A percentile compares a stretch with the other conserved stretches of the same genome.
phyloP scores from a whole-genome alignment of 768 basidiomycete species.

The Termitomyces sp. region DNA sequence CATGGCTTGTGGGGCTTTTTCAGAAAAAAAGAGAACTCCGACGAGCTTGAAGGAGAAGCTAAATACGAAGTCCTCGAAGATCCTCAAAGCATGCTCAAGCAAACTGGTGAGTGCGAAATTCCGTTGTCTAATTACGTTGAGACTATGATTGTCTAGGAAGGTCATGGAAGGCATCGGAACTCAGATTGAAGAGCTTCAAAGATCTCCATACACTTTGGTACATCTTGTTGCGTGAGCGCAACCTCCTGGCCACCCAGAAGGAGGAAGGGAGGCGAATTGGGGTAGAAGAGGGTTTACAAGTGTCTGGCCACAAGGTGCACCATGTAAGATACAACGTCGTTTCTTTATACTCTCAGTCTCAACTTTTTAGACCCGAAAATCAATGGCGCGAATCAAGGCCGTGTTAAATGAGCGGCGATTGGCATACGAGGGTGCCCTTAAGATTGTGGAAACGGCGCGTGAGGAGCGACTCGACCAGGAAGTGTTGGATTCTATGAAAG shows the following conservation, averaged over 20 bases:
- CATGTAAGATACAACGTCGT: constrained; percentile 29
- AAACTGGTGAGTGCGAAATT: constrained; percentile 2
- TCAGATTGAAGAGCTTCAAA: constrained; percentile 85
- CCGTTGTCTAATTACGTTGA: not conserved
- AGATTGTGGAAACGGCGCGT: constrained; percentile 31
- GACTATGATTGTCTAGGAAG: constrained; percentile 51
- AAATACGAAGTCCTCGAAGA: constrained; percentile 45
- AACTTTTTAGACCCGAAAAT: constrained; percentile 69
- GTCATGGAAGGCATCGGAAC: constrained; percentile 80
- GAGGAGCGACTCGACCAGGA: constrained; percentile 22
- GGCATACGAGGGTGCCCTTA: constrained; percentile 69
- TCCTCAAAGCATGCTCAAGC: constrained; percentile 24
- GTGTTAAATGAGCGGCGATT: constrained; percentile 87
- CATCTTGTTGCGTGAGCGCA: constrained; percentile 80
- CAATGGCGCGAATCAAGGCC: constrained; percentile 95
- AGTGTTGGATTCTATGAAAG: constrained; percentile 20
- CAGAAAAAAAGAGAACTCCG: constrained; percentile 43
- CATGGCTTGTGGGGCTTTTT: constrained; percentile 82
- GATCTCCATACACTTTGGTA: constrained; percentile 97
- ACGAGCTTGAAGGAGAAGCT: constrained; percentile 35
- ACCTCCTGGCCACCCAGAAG: constrained; percentile 82
- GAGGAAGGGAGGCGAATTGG: constrained; percentile 70
- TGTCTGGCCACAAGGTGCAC: constrained; percentile 31
- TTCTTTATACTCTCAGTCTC: not conserved
- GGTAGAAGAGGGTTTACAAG: constrained; percentile 26